A percentile compares a stretch with the other conserved stretches of the same genome.
phyloP scores from a whole-genome alignment of 148 eudicot genomes.

The Chenopodium berlandieri region DNA sequence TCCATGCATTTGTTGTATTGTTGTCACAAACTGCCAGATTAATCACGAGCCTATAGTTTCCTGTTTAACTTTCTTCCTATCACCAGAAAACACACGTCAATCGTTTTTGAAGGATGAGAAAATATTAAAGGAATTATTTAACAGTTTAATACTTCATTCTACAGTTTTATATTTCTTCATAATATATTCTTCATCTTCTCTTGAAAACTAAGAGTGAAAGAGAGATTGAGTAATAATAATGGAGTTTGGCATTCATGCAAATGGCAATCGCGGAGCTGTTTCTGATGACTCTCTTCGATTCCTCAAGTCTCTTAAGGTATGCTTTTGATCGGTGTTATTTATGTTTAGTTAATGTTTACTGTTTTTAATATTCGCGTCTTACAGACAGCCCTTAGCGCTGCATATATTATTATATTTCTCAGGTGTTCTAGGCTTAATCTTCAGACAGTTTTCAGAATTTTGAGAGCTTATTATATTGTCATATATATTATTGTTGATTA shows the following conservation, averaged over 20 bases:
- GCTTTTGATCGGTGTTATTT: background rate
- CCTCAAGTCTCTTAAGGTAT: constrained; percentile 60
- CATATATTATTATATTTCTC: no score
- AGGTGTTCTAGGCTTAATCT: background rate
- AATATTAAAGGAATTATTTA: background rate
- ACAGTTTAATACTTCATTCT: background rate
- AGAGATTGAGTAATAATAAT: constrained; percentile 18
- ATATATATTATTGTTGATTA: background rate
- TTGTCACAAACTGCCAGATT: constrained; percentile 20
- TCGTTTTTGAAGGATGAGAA: background rate
- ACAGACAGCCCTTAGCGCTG: no score
- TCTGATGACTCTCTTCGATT: constrained; percentile 42
- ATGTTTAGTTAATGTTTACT: background rate
- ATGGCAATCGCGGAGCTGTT: constrained; percentile 27
- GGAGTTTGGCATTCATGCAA: constrained; percentile 16
- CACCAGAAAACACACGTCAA: constrained; percentile 15
- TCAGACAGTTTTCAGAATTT: background rate
- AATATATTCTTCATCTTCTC: background rate
- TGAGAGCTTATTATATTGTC: background rate
- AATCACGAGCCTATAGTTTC: constrained; percentile 32
- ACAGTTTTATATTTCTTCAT: background rate
- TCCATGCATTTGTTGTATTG: constrained; percentile 7
- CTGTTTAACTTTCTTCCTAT: constrained; percentile 4
- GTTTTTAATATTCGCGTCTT: background rate
- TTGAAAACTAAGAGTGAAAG: background rate